Conservation (phyloP, 139 green algal genomes). For the Chlorella sp. region DNA sequence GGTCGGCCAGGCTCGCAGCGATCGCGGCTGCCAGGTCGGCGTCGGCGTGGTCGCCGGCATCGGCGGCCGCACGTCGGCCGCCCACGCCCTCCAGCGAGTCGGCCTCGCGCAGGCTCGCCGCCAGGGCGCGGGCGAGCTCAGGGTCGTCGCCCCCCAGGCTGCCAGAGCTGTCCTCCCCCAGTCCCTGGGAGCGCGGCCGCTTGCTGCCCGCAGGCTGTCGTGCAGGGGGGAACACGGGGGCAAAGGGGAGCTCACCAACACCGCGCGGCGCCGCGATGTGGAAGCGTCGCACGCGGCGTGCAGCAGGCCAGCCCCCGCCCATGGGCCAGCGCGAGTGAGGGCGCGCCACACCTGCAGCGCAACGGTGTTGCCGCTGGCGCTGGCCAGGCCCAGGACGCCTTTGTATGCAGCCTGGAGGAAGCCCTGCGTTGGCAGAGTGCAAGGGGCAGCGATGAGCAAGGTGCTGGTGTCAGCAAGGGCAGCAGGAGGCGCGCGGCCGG, state of each 20-base stretch:
- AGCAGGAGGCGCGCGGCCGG: too few relatives aligned
- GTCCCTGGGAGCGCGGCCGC: too few relatives aligned
- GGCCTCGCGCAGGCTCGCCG: constrained; percentile 36
- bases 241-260: background rate
- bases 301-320: background rate
- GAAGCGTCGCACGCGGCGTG: background rate
- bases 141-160: constrained; percentile 42
- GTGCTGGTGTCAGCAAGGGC: too few relatives aligned
- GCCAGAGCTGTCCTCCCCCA: too few relatives aligned
- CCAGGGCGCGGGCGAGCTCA: constrained; percentile 36
- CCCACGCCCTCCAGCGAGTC: background rate
- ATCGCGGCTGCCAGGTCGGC: constrained; percentile 67
- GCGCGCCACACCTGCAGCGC: constrained; percentile 19
- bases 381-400: constrained; percentile 24
- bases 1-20: constrained; percentile 56
- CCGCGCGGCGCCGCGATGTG: background rate
- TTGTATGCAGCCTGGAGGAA: constrained; percentile 37
- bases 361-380: constrained; percentile 1
- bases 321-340: constrained; percentile 10
- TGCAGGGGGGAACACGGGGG: background rate
- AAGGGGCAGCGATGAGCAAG: too few relatives aligned
- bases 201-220: background rate
- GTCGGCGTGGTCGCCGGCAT: constrained; percentile 47
- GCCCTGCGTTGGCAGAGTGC: too few relatives aligned
- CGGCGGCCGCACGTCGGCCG: background rate